A percentile compares a stretch with the other conserved stretches of the same genome.
phyloP scores from a whole-genome alignment of 345 rosid genomes.

The Heritiera littoralis region DNA sequence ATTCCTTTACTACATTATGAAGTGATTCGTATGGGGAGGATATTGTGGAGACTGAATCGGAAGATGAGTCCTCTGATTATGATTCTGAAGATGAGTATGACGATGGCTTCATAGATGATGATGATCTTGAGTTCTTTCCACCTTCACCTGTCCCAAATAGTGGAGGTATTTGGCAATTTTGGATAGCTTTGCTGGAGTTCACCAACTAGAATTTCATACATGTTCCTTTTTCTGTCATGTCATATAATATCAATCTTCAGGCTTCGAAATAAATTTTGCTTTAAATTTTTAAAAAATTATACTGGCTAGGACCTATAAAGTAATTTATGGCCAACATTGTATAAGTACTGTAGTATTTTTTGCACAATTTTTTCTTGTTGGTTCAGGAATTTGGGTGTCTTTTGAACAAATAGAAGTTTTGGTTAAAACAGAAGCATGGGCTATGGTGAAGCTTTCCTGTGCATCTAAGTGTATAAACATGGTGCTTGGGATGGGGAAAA shows the following conservation, averaged over 20 bases:
- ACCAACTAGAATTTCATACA: not conserved
- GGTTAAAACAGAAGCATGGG: not conserved
- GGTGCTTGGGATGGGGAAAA: not conserved
- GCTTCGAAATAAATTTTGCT: not conserved
- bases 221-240: not conserved
- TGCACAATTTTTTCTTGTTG: not conserved
- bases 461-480: not conserved
- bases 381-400: not conserved
- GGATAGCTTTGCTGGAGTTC: not conserved
- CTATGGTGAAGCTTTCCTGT: not conserved
- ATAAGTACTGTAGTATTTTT: not conserved
- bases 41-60: constrained; percentile 51
- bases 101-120: constrained; percentile 37
- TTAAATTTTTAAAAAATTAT: not conserved
- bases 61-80: constrained; percentile 59
- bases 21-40: constrained; percentile 70
- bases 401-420: not conserved
- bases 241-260: not conserved
- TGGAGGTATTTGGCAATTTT: constrained; percentile 58
- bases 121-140: constrained; percentile 34
- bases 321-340: not conserved
- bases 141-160: constrained; percentile 53
- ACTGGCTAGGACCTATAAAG: not conserved
- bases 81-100: constrained; percentile 46
- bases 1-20: constrained; percentile 38